These are phyloP conservation scores for Rhododendron molle DNA, from an alignment of 148 eudicot species.

Conservation along the genomic window DNA sequence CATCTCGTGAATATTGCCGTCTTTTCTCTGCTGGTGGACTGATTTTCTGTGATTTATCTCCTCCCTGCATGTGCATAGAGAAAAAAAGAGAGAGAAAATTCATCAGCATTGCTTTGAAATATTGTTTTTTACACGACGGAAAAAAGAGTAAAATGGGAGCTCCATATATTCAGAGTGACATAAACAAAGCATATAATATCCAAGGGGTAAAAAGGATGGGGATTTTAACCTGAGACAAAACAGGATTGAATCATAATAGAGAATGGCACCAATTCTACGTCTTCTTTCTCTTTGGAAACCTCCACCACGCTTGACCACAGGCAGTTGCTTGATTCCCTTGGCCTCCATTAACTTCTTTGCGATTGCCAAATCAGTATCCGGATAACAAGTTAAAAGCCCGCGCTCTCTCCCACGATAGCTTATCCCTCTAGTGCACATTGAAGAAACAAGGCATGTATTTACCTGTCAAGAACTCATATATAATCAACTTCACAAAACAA, in stretches of 20 bases:
- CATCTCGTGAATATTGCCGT: conserved; percentile 20
- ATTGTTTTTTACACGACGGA: background rate
- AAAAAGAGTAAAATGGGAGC: background rate
- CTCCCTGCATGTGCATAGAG: conserved; percentile 27
- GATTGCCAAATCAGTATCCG: conserved; percentile 76
- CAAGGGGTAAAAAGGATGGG: background rate
- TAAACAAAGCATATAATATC: background rate
- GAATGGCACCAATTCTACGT: conserved; percentile 62
- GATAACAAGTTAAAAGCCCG: conserved; percentile 85
- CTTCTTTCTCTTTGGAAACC: conserved; percentile 56
- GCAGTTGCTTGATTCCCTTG: conserved; percentile 80
- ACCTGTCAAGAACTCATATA: conserved; percentile 38
- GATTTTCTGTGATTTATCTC: conserved; percentile 30
- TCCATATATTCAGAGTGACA: background rate
- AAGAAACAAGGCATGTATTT: conserved; percentile 49
- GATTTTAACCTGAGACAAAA: conserved; percentile 53
- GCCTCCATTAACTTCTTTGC: conserved; percentile 97
- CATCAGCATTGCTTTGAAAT: background rate
- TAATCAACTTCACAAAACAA: background rate
- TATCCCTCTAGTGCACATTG: conserved; percentile 73
- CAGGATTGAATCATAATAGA: conserved; percentile 60
- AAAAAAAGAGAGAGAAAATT: background rate
- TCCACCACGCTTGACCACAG: conserved; percentile 78
- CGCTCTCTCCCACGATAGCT: conserved; percentile 66
- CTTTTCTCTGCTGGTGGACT: conserved; percentile 22